Evolutionary conservation across 345 rosid genomes (phyloP).

Genomic region (Populus simonii): DNA sequence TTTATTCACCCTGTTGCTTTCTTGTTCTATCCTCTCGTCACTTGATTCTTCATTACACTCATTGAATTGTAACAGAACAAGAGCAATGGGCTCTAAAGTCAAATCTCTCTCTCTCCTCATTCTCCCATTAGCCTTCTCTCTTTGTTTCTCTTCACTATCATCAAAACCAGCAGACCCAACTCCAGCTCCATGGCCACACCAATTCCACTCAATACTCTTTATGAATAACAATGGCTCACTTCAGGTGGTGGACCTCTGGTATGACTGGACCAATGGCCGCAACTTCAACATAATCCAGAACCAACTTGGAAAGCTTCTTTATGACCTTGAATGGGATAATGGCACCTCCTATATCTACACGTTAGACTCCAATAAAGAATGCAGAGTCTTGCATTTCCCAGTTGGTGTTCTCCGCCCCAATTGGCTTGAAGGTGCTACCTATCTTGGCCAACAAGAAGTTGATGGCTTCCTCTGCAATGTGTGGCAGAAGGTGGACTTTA

Average conservation of each 20-base stretch:
- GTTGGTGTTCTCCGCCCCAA: slow-evolving; percentile 55
- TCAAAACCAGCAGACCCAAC: slow-evolving; percentile 36
- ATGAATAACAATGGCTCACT: slow-evolving; percentile 58
- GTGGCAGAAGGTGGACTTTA: slow-evolving; percentile 66
- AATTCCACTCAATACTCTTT: slow-evolving; percentile 56
- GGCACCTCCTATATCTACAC: slow-evolving; percentile 56
- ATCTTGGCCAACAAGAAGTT: slow-evolving; percentile 44
- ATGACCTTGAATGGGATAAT: slow-evolving; percentile 65
- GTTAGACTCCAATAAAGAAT: slow-evolving; percentile 35
- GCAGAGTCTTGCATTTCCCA: slow-evolving; percentile 41
- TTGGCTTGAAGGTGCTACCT: slow-evolving; percentile 61
- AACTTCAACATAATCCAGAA: slow-evolving; percentile 66
- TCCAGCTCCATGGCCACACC: slow-evolving; percentile 61
- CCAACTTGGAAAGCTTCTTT: slow-evolving; percentile 51
- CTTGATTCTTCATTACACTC: background rate
- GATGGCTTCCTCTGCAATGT: slow-evolving; percentile 57
- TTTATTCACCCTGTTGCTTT: background rate
- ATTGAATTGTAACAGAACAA: background rate
- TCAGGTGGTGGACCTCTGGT: slow-evolving; percentile 62
- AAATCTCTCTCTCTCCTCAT: slow-evolving; percentile 1
- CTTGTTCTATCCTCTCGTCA: background rate
- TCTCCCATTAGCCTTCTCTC: slow-evolving; percentile 1
- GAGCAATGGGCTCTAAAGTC: slow-evolving; percentile 14
- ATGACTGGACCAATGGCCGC: slow-evolving; percentile 64
- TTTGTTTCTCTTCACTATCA: slow-evolving; percentile 1